These are phyloP conservation scores for Vigna mungo DNA, from an alignment of 306 rosid species.

Conservation along the genomic window DNA sequence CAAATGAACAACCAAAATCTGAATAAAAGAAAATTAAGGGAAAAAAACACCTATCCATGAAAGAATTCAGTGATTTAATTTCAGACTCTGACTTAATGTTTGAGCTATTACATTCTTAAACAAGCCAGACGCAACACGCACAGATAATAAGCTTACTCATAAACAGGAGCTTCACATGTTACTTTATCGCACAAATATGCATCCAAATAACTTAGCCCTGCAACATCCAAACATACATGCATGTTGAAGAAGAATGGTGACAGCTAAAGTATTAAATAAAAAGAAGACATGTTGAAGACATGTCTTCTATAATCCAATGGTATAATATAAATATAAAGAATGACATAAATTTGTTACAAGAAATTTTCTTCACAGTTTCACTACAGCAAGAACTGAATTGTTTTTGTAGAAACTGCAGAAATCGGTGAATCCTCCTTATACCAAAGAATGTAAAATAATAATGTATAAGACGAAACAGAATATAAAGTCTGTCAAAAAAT, in stretches of 20 bases:
- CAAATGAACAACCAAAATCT: neutral
- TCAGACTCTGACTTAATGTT: constrained; percentile 2
- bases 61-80: constrained; percentile 5
- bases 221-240: constrained; percentile 79
- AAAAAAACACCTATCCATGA: constrained; percentile 31
- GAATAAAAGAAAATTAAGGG: neutral
- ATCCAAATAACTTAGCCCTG: constrained; percentile 68
- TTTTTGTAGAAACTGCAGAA: neutral
- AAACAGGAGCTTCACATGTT: constrained; percentile 71
- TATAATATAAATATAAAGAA: constrained; percentile 33
- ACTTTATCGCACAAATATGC: constrained; percentile 61
- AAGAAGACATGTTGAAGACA: constrained; percentile 20
- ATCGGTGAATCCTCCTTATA: neutral
- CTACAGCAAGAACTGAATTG: neutral
- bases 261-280: constrained; percentile 58
- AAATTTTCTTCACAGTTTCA: neutral
- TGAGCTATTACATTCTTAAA: constrained; percentile 31
- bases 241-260: constrained; percentile 66
- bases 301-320: constrained; percentile 37
- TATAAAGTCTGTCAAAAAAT: neutral
- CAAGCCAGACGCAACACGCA: constrained; percentile 47
- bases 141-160: constrained; percentile 65
- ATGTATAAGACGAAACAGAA: constrained; percentile 1
- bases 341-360: constrained; percentile 19
- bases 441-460: neutral